A percentile compares a stretch with the other conserved stretches of the same genome.
These are phyloP conservation scores for Medicago lupulina DNA, from an alignment of 306 rosid genomes.

Conservation along the genomic window DNA sequence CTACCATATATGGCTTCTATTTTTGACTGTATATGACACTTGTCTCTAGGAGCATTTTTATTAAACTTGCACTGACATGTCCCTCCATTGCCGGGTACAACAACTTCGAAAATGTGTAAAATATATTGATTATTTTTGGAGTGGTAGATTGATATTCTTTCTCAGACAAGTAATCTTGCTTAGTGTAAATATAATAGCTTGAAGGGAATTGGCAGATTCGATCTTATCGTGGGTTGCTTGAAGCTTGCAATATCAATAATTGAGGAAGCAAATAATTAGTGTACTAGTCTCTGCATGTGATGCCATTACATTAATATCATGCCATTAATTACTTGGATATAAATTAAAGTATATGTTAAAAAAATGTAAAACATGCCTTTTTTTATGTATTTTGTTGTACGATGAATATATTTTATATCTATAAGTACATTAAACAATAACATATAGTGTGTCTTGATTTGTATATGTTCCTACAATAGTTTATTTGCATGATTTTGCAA, in stretches of 20 bases:
- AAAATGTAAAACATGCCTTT: no score
- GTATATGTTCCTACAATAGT: no score
- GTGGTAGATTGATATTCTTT: slow-evolving; percentile 31
- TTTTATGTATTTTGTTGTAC: no score
- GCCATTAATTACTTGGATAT: not conserved
- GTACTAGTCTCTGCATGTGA: slow-evolving; percentile 33
- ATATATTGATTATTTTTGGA: slow-evolving; percentile 2
- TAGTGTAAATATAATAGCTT: not conserved
- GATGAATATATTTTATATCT: no score
- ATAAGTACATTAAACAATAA: no score
- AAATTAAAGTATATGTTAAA: no score
- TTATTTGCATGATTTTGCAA: no score
- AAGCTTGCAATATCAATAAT: slow-evolving; percentile 41
- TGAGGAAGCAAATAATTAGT: slow-evolving; percentile 40
- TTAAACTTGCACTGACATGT: slow-evolving; percentile 37
- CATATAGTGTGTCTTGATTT: no score
- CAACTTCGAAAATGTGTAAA: not conserved
- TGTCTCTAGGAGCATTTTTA: slow-evolving; percentile 35
- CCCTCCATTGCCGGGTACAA: slow-evolving; percentile 34
- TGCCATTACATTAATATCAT: slow-evolving; percentile 7
- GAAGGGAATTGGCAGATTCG: slow-evolving; percentile 29
- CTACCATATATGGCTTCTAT: slow-evolving; percentile 4
- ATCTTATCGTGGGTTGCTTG: slow-evolving; percentile 34
- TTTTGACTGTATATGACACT: slow-evolving; percentile 40
- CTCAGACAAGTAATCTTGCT: slow-evolving; percentile 16